These are phyloP conservation scores for Gastrodia elata DNA, from an alignment of 106 monocot genomes.

Conservation along the genomic window DNA sequence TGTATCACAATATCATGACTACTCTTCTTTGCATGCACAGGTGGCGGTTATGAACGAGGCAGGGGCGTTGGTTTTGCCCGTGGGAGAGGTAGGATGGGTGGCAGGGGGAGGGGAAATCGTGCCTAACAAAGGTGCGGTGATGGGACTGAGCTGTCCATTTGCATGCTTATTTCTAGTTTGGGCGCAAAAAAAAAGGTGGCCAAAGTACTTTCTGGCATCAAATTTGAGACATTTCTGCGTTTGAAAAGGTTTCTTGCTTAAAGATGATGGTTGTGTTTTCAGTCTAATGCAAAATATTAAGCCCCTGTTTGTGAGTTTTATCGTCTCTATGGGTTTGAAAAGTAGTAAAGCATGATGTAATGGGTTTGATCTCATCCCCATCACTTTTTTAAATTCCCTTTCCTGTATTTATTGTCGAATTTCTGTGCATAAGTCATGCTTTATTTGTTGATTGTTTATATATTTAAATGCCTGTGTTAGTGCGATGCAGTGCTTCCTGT, in stretches of 20 bases:
- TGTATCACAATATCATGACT: background rate
- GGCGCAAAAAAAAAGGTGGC: background rate
- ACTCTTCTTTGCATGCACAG: conserved; percentile 12
- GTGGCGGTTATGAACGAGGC: conserved; percentile 53
- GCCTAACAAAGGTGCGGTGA: conserved; percentile 6
- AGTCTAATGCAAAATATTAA: conserved; percentile 4
- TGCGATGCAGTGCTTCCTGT: no score
- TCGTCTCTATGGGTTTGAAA: background rate
- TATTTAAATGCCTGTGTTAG: background rate
- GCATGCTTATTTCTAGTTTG: conserved; percentile 18
- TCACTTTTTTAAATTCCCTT: background rate
- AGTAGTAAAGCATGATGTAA: background rate
- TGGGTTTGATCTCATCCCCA: background rate
- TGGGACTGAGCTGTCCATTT: conserved; percentile 10
- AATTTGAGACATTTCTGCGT: background rate
- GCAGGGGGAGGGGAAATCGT: conserved; percentile 46
- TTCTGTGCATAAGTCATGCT: background rate
- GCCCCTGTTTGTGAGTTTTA: background rate
- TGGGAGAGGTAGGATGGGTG: conserved; percentile 55
- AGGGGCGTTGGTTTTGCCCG: conserved; percentile 50
- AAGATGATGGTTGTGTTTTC: background rate
- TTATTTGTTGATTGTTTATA: conserved; percentile 2
- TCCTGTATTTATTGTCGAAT: background rate
- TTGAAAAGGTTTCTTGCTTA: background rate
- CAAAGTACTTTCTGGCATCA: background rate